Evolutionary conservation across 345 rosid species (phyloP).

Genomic region (Trapa bicornis): DNA sequence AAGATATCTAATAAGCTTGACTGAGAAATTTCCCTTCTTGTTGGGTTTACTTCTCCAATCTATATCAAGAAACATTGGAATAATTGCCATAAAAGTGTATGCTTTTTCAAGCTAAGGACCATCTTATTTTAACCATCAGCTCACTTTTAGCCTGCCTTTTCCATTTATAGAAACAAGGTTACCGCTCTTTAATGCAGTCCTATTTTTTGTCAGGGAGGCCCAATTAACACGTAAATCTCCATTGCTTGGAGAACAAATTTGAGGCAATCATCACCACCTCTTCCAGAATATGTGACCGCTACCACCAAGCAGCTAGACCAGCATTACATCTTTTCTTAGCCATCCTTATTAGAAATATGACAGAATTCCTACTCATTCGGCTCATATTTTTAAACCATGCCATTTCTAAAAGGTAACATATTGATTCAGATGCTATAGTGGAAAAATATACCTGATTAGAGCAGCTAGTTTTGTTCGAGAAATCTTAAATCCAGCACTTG

Average conservation of each 20-base stretch:
- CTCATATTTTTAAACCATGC: too few relatives aligned
- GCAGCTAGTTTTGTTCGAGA: constrained; percentile 74
- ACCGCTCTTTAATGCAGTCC: constrained; percentile 58
- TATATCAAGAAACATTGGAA: background rate
- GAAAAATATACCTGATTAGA: constrained; percentile 50
- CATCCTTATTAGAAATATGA: background rate
- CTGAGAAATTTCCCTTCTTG: constrained; percentile 6
- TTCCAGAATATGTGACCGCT: background rate
- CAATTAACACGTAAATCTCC: constrained; percentile 83
- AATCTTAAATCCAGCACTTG: constrained; percentile 96
- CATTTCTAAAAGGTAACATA: background rate
- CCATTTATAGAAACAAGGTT: constrained; percentile 79
- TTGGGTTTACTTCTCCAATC: constrained; percentile 5
- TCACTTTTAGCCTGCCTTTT: constrained; percentile 82
- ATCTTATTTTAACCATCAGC: background rate
- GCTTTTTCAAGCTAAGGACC: background rate
- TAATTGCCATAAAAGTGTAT: background rate
- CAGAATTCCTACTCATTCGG: background rate
- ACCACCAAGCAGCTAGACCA: background rate
- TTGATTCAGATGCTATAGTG: background rate
- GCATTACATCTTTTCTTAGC: background rate
- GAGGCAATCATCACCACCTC: background rate
- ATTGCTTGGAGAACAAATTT: constrained; percentile 24
- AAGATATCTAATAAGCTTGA: constrained; percentile 6
- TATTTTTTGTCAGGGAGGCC: constrained; percentile 61